Conservation (phyloP, 345 rosid species). For the Hirschfeldia incana region DNA sequence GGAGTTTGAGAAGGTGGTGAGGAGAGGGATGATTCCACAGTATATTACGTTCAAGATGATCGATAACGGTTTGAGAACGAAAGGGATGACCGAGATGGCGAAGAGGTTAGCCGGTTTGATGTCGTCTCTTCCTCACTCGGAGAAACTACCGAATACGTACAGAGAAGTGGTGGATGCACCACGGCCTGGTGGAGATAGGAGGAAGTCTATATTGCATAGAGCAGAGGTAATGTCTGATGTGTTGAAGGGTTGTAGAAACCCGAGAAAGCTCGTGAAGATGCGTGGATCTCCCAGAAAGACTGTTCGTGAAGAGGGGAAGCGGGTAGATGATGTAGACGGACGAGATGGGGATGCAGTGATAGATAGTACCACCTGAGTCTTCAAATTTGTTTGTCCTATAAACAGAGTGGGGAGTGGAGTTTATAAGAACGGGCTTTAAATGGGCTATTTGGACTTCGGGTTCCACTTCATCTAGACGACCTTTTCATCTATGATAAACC, state of each 20-base stretch:
- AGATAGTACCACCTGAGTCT: not conserved
- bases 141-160: conserved; percentile 55
- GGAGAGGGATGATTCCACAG: conserved; percentile 74
- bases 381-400: not conserved
- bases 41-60: conserved; percentile 70
- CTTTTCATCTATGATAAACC: not conserved
- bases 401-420: not conserved
- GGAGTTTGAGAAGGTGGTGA: conserved; percentile 67
- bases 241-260: conserved; percentile 65
- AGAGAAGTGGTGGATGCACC: conserved; percentile 32
- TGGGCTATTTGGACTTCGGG: not conserved
- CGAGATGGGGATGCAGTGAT: conserved; percentile 11
- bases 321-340: conserved; percentile 19
- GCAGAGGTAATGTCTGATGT: conserved; percentile 83
- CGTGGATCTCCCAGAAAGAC: conserved; percentile 43
- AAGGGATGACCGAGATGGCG: conserved; percentile 60
- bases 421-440: not conserved
- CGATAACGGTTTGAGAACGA: conserved; percentile 56
- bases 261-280: conserved; percentile 53
- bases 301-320: conserved; percentile 34
- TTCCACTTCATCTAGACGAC: not conserved
- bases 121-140: conserved; percentile 69
- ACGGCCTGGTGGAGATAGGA: conserved; percentile 46
- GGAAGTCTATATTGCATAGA: conserved; percentile 55
- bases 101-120: conserved; percentile 51